Percentiles rank a stretch among this genome's conserved stretches.
phyloP scores from a whole-genome alignment of 805 yeast species.

The Starmerella khaoyaiensis region DNA sequence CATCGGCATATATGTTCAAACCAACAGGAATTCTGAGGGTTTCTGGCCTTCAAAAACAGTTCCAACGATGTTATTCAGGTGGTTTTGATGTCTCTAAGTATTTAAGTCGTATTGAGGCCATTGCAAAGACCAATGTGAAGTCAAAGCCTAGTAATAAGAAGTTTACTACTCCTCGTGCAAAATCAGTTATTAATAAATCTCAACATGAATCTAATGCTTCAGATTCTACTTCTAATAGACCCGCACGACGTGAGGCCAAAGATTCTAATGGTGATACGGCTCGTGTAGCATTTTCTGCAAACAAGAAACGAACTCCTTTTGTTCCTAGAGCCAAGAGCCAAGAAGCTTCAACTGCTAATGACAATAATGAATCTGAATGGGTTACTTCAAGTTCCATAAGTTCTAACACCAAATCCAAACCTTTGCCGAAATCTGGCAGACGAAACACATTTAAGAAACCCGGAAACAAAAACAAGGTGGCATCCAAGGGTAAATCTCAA shows the following conservation, averaged over 20 bases:
- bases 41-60: too few relatives aligned
- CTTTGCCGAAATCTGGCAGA: constrained; percentile 1
- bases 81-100: constrained; percentile 17
- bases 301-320: too few relatives aligned
- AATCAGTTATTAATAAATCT: too few relatives aligned
- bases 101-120: constrained; percentile 20
- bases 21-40: too few relatives aligned
- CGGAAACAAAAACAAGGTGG: background rate
- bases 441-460: constrained; percentile 1
- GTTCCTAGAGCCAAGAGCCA: too few relatives aligned
- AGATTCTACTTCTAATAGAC: too few relatives aligned
- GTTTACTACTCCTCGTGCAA: background rate
- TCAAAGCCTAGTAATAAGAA: background rate
- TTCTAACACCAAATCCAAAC: too few relatives aligned
- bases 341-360: background rate
- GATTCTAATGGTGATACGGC: too few relatives aligned
- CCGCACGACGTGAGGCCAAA: too few relatives aligned
- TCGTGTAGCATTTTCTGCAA: too few relatives aligned
- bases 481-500: background rate
- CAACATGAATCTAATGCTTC: too few relatives aligned
- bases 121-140: constrained; percentile 13
- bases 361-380: background rate
- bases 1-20: too few relatives aligned
- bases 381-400: background rate
- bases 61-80: constrained; percentile 17